A percentile compares a stretch with the other conserved stretches of the same genome.
phyloP scores from a whole-genome alignment of 73 alveolate species.

The Loxodes magnus region DNA sequence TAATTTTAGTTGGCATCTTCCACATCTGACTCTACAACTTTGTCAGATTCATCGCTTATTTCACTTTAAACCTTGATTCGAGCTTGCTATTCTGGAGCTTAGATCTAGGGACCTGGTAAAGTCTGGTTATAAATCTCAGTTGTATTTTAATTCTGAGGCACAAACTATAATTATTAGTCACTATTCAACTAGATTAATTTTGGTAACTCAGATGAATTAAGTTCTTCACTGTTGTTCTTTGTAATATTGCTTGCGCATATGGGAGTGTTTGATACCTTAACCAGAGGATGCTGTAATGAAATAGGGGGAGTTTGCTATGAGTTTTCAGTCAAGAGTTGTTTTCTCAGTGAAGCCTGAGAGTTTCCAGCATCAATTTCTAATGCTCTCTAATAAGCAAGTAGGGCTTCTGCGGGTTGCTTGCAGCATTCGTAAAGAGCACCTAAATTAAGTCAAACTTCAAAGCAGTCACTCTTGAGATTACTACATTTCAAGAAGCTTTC shows the following conservation, averaged over 20 bases:
- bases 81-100: too few relatives aligned
- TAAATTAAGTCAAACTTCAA: conserved; percentile 42
- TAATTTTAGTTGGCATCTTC: too few relatives aligned
- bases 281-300: not conserved
- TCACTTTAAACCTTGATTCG: too few relatives aligned
- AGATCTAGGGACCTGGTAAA: too few relatives aligned
- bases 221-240: not conserved
- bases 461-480: conserved; percentile 23
- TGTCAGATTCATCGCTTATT: too few relatives aligned
- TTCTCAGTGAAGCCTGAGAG: not conserved
- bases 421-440: conserved; percentile 51
- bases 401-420: conserved; percentile 50
- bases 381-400: conserved; percentile 21
- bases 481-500: conserved; percentile 39
- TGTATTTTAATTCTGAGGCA: too few relatives aligned
- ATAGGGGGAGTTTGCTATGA: not conserved
- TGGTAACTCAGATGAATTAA: not conserved
- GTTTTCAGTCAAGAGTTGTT: not conserved
- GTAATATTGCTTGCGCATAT: not conserved
- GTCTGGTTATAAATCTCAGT: too few relatives aligned
- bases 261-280: not conserved
- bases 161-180: too few relatives aligned
- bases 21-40: too few relatives aligned
- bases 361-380: not conserved
- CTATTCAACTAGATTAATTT: too few relatives aligned